Base-by-base conservation (phyloP, 2,329 filamentous ascomycete genomes). In the Bimuria novae-zelandiae region DNA sequence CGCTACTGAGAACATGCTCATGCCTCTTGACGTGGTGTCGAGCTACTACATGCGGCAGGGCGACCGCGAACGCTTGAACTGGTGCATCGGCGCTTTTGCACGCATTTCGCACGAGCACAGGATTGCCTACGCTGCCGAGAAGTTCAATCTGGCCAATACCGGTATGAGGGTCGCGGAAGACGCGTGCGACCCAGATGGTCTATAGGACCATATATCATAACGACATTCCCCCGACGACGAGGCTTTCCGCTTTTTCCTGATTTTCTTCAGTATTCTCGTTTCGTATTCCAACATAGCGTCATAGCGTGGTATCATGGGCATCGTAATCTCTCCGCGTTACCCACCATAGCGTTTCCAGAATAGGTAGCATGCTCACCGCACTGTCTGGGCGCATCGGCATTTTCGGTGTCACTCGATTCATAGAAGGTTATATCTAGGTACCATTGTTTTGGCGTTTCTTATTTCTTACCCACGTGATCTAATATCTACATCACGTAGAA, bases 1-100 rank as follows among this genome's bases (percentile, higher is more conserved):
- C n/a, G 42, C 57, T 1, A 42, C 56, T 10, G 62, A 65, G 46
- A 61, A 58, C 23, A 59, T 63, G 42, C 52, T 61, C n/a, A 11
- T 63, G 11, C 62, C 62, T 3, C 51, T 65, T 3, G 46, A 22
- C 22, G 44, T 56, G 1, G 55, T 58, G 2, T 40, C 52, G 3
- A 27, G 39, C 16, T 62, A 52, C 40, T 64, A 64, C 42, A 36
- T 27, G 35, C 46, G 56, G 16, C 32, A 46, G 7, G 55, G 55
- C 7, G 62, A 64, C 39, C 52, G 49, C 8, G 53, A 57, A 3
- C 32, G 62, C 4, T 48, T 37, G 47, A 44, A 46, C 22, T 64
- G 62, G 62, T 62, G 61, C 23, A 30, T 56, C 3, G 22, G 23
- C 11, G 53, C 50, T 2, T 57, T 64, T 30, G 30, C 27, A 3